A percentile compares a stretch with the other conserved stretches of the same genome.
phyloP scores from a whole-genome alignment of 495 filamentous ascomycete species.

The Apodospora peruviana region DNA sequence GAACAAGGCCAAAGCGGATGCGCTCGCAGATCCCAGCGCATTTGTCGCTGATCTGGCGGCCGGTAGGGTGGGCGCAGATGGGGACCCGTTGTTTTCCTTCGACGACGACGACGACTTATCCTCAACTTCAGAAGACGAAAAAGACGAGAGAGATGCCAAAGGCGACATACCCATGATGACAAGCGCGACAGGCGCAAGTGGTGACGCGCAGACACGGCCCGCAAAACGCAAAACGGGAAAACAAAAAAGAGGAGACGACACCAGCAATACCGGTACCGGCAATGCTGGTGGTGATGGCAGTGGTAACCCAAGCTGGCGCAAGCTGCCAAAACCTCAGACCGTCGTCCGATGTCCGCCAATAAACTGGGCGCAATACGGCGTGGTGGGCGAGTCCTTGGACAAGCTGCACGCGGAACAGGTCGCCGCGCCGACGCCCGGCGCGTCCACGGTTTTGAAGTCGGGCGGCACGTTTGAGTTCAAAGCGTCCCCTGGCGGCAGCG shows the following conservation, averaged over 20 bases:
- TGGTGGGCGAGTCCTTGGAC: conserved; percentile 74
- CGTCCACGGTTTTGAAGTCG: conserved; percentile 36
- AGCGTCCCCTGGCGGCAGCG: conserved; percentile 32
- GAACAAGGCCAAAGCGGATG: conserved; percentile 55
- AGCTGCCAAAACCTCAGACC: conserved; percentile 72
- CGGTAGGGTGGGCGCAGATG: conserved; percentile 42
- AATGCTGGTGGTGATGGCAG: too few relatives aligned
- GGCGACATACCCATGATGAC: conserved; percentile 2
- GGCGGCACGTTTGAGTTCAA: conserved; percentile 37
- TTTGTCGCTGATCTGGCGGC: conserved; percentile 59
- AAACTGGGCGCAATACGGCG: conserved; percentile 86
- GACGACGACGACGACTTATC: conserved; percentile 25
- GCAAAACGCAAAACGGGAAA: background rate
- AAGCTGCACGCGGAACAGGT: conserved; percentile 76
- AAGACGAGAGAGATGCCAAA: too few relatives aligned
- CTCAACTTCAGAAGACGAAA: conserved; percentile 10
- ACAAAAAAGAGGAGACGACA: background rate
- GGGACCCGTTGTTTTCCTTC: conserved; percentile 21
- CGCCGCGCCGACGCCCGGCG: conserved; percentile 53
- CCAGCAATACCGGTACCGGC: background rate
- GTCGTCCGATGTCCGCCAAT: conserved; percentile 78
- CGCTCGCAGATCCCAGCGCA: conserved; percentile 59
- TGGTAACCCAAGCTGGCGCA: too few relatives aligned
- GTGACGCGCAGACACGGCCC: background rate
- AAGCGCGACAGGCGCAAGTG: too few relatives aligned